phyloP scores from a whole-genome alignment of 129 eudicot species.

The Pulicaria dysenterica region DNA sequence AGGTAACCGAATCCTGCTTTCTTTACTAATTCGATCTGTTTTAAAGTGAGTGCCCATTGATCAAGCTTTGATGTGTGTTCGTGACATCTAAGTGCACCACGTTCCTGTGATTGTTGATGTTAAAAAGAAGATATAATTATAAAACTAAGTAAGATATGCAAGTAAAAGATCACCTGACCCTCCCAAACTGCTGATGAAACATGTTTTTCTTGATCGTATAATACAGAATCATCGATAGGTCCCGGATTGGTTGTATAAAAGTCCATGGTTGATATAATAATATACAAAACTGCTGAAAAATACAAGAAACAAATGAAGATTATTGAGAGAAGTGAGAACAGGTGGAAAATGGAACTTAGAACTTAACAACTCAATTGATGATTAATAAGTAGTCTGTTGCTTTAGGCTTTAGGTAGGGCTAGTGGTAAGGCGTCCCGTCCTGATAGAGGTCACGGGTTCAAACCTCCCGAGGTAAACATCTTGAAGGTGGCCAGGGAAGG shows the following conservation, averaged over 20 bases:
- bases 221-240: constrained; percentile 79
- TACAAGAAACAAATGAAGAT: constrained; percentile 16
- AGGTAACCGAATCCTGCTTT: constrained; percentile 87
- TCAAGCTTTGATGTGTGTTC: constrained; percentile 99
- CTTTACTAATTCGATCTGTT: constrained; percentile 75
- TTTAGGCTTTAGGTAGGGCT: too few relatives aligned
- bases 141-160: not conserved
- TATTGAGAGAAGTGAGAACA: constrained; percentile 10
- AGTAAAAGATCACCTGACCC: constrained; percentile 69
- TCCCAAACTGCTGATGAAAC: constrained; percentile 98
- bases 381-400: not conserved
- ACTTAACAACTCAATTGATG: not conserved
- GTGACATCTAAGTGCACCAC: constrained; percentile 96
- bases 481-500: too few relatives aligned
- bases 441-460: not conserved
- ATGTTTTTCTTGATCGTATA: constrained; percentile 98
- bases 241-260: constrained; percentile 83
- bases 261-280: constrained; percentile 52
- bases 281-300: constrained; percentile 24
- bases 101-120: constrained; percentile 56
- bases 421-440: too few relatives aligned
- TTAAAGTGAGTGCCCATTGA: constrained; percentile 79
- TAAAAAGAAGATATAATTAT: not conserved
- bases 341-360: not conserved
- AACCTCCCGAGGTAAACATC: too few relatives aligned